Evolutionary conservation across 208 protist species (phyloP).

Genomic region (Leishmania guyanensis): DNA sequence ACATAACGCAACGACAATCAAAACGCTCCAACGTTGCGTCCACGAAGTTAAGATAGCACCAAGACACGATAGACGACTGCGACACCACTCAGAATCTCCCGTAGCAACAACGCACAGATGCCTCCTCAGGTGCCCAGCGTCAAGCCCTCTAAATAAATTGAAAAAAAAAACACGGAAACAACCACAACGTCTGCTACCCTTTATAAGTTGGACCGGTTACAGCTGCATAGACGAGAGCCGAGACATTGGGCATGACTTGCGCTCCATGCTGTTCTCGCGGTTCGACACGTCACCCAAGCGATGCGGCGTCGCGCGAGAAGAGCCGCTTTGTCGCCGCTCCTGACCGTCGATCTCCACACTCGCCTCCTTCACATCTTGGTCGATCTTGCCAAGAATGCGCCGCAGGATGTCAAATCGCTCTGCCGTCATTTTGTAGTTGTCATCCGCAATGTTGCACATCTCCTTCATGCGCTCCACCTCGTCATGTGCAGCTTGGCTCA

Average conservation of each 20-base stretch:
- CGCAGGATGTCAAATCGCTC: constrained; percentile 42
- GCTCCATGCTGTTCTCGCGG: constrained; percentile 20
- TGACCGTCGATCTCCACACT: constrained; percentile 33
- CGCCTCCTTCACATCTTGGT: constrained; percentile 57
- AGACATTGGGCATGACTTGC: constrained; percentile 7
- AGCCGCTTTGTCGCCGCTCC: neutral
- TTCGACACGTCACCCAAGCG: constrained; percentile 33
- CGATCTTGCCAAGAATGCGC: constrained; percentile 48
- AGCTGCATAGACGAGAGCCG: neutral
- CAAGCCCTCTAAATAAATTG: too few relatives aligned
- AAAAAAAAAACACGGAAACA: neutral
- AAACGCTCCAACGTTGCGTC: too few relatives aligned
- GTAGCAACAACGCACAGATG: too few relatives aligned
- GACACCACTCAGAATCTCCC: too few relatives aligned
- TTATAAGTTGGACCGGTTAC: neutral
- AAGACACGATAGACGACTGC: too few relatives aligned
- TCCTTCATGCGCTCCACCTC: constrained; percentile 38
- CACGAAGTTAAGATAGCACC: too few relatives aligned
- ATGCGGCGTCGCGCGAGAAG: neutral
- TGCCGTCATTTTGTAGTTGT: constrained; percentile 38
- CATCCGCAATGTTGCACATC: constrained; percentile 39
- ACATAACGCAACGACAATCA: too few relatives aligned
- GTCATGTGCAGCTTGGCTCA: constrained; percentile 21
- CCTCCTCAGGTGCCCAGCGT: too few relatives aligned
- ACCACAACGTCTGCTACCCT: neutral